These are phyloP conservation scores for Strigomonas culicis DNA, from an alignment of 208 protist genomes.

Conservation along the genomic window DNA sequence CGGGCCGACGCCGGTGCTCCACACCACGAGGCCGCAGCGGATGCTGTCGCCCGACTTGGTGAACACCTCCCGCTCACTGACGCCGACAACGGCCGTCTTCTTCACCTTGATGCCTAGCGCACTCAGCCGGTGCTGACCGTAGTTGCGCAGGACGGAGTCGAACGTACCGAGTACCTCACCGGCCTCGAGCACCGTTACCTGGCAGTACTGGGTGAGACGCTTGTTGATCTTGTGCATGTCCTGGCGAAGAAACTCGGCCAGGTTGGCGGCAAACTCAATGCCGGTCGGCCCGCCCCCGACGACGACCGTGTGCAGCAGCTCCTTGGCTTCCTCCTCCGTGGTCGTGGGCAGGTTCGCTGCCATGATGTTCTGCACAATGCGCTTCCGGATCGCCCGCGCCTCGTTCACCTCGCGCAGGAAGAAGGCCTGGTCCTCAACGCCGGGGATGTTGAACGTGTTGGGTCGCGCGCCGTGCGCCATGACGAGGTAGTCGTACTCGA, in stretches of 20 bases:
- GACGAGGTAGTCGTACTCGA: constrained; percentile 92
- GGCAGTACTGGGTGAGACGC: constrained; percentile 62
- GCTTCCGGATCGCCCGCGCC: constrained; percentile 84
- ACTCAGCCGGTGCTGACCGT: constrained; percentile 67
- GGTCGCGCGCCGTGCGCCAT: constrained; percentile 84
- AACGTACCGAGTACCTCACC: constrained; percentile 87
- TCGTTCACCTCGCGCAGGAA: constrained; percentile 90
- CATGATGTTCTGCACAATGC: constrained; percentile 92
- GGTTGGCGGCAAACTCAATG: constrained; percentile 85
- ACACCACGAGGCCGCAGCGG: constrained; percentile 72
- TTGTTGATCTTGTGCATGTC: constrained; percentile 78
- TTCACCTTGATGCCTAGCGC: constrained; percentile 61
- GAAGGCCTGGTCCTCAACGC: constrained; percentile 85
- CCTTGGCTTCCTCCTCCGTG: constrained; percentile 61
- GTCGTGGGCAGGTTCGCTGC: constrained; percentile 82
- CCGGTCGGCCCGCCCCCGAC: constrained; percentile 91
- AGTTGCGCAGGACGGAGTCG: constrained; percentile 72
- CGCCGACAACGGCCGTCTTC: constrained; percentile 67
- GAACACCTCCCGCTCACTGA: constrained; percentile 68
- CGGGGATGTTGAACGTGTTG: constrained; percentile 92
- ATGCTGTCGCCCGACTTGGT: constrained; percentile 67
- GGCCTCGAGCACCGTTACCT: constrained; percentile 87
- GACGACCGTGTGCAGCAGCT: constrained; percentile 86
- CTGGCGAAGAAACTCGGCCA: constrained; percentile 87
- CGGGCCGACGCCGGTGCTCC: constrained; percentile 84